Evolutionary conservation across 75 land plant species (phyloP), one percentile per base, ranked within the genome.

Genomic region (Cryptomeria japonica): DNA sequence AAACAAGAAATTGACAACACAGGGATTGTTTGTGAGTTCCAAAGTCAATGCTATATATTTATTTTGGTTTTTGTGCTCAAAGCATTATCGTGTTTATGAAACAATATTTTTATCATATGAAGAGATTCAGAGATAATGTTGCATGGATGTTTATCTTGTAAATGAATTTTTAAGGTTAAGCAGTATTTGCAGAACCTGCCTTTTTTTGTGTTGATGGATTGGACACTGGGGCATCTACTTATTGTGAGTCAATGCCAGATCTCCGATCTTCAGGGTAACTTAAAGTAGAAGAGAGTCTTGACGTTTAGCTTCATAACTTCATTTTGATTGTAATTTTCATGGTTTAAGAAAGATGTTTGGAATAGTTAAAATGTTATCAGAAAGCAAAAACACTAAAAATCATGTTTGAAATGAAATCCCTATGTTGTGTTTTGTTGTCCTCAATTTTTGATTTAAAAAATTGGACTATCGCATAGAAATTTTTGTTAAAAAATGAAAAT

Each of bases 1-100:
- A 86, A 73, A 86, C 88, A 89, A 42, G 79, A 90, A 42, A 91
- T 96, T 88, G 96, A 96, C 88, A 94, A 90, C 88, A 94, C 97
- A 0, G 97, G 96, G 22, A 86, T 94, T 91, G 94, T 96, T 2
- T 94, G 97, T 95, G 89, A 94, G 94, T 91, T 53, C 32, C 46
- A 42, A 19, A 32, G 85, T 61, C 51, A 41, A 85, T 91, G 46
- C 34, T 19, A 25, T 34, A n/a, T 53, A 22, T 80, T 3, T 36
- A 42, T 75, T 86, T 55, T n/a, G 42, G 2, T 19, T 70, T 89
- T 64, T 87, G 11, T 37, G 36, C 3, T 80, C 73, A 31, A 38
- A 42, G 28, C 25, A 82, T 39, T 39, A 34, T 49, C 56, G 12
- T 51, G 49, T 56, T 49, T 16, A 85, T 49, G 64, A 36, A 36